These are phyloP conservation scores for Cephalotrichum gorgonifer DNA, from an alignment of 2,329 filamentous ascomycete species.

Conservation along the genomic window DNA sequence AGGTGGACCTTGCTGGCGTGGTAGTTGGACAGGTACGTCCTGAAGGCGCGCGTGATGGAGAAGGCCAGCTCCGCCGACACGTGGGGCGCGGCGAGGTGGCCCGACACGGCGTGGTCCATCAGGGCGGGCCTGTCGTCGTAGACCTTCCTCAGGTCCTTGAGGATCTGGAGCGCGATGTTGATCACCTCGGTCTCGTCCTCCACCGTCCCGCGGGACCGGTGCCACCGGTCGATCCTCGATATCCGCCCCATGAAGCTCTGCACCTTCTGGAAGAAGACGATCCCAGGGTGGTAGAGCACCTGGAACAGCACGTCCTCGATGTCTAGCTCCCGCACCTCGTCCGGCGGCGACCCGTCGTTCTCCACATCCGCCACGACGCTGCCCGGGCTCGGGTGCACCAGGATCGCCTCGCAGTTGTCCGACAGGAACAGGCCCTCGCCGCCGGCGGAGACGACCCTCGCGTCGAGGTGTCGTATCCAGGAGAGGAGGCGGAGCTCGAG, in stretches of 20 bases:
- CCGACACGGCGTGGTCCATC: slow-evolving; percentile 45
- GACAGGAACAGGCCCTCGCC: slow-evolving; percentile 43
- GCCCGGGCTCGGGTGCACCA: slow-evolving; percentile 33
- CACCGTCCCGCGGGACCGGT: slow-evolving; percentile 43
- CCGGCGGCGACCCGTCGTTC: neutral
- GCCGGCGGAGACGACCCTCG: slow-evolving; percentile 42
- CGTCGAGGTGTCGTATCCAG: slow-evolving; percentile 46
- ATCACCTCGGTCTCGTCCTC: slow-evolving; percentile 49
- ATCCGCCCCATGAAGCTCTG: slow-evolving; percentile 48
- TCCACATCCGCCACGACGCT: slow-evolving; percentile 1
- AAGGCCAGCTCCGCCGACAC: slow-evolving; percentile 22
- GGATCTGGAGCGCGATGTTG: slow-evolving; percentile 39
- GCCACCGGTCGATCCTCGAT: slow-evolving; percentile 45
- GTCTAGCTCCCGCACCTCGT: slow-evolving; percentile 9
- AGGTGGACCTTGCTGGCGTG: slow-evolving; percentile 45
- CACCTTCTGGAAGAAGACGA: slow-evolving; percentile 47
- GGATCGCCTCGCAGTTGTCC: slow-evolving; percentile 35
- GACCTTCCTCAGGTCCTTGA: slow-evolving; percentile 36
- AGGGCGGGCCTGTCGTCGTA: slow-evolving; percentile 39
- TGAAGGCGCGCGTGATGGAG: slow-evolving; percentile 38
- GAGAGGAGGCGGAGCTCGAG: slow-evolving; percentile 37
- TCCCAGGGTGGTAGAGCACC: slow-evolving; percentile 42
- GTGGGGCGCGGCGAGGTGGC: slow-evolving; percentile 35
- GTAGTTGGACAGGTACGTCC: slow-evolving; percentile 46
- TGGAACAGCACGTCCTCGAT: slow-evolving; percentile 43